A percentile compares a stretch with the other conserved stretches of the same genome.
phyloP scores from a whole-genome alignment of 495 filamentous ascomycete genomes.

The Filosporella fistucella region DNA sequence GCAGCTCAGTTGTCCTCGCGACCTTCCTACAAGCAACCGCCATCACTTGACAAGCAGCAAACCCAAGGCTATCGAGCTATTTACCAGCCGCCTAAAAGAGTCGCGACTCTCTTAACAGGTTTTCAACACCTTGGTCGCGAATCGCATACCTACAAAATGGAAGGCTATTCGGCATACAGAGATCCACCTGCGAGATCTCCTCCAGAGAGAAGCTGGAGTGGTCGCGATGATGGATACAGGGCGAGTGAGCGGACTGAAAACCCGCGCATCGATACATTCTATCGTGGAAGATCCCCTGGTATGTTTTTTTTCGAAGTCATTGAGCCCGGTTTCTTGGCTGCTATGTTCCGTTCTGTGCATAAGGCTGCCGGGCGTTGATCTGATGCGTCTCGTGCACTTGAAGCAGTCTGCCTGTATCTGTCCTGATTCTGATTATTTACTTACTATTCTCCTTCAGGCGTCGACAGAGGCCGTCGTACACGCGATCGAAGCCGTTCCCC shows the following conservation, averaged over 20 bases:
- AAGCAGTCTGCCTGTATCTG: neutral
- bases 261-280: slow-evolving; percentile 39
- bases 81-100: slow-evolving; percentile 11
- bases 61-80: slow-evolving; percentile 1
- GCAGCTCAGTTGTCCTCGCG: slow-evolving; percentile 17
- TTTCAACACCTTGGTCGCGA: no score
- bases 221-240: slow-evolving; percentile 40
- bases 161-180: slow-evolving; percentile 21
- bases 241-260: slow-evolving; percentile 36
- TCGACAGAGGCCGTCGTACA: slow-evolving; percentile 29
- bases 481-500: slow-evolving; percentile 71
- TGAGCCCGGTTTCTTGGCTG: neutral
- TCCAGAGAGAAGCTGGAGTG: slow-evolving; percentile 40
- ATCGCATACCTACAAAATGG: no score
- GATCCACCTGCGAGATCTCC: slow-evolving; percentile 41
- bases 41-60: slow-evolving; percentile 21
- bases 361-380: slow-evolving; percentile 1
- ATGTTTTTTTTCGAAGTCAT: slow-evolving; percentile 25
- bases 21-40: slow-evolving; percentile 20
- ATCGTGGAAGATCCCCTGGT: slow-evolving; percentile 54
- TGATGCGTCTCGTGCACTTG: neutral
- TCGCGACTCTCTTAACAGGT: no score
- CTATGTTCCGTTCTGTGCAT: neutral
- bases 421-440: neutral
- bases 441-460: slow-evolving; percentile 15